Percentiles rank a stretch among this genome's conserved stretches.
These are phyloP conservation scores for Cicer cuneatum DNA, from an alignment of 306 rosid genomes.

Conservation along the genomic window DNA sequence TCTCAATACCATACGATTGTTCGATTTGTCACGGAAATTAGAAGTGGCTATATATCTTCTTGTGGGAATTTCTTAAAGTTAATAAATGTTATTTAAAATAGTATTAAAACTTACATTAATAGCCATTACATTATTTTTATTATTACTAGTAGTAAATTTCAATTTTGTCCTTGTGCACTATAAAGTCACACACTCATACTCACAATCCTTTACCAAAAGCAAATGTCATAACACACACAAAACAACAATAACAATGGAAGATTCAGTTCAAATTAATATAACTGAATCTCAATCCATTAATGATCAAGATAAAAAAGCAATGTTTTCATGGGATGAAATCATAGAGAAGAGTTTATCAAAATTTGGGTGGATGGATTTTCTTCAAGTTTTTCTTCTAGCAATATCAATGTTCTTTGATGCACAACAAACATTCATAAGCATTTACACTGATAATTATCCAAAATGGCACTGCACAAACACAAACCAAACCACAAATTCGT, in stretches of 20 bases:
- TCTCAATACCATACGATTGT: too few relatives aligned
- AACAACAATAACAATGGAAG: background rate
- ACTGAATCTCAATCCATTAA: background rate
- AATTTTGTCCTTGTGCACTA: background rate
- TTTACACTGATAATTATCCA: constrained; percentile 49
- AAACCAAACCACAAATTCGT: background rate
- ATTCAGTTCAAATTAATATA: background rate
- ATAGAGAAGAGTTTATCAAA: constrained; percentile 6
- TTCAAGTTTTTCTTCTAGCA: constrained; percentile 47
- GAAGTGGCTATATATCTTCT: too few relatives aligned
- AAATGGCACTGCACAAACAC: constrained; percentile 50
- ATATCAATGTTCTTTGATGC: constrained; percentile 47
- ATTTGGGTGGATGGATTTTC: constrained; percentile 38
- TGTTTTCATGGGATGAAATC: constrained; percentile 21
- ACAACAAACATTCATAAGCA: constrained; percentile 49
- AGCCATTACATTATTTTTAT: too few relatives aligned
- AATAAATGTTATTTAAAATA: too few relatives aligned
- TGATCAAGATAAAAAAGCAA: background rate
- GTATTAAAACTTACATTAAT: too few relatives aligned
- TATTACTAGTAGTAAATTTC: too few relatives aligned
- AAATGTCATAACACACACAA: background rate
- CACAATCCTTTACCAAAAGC: background rate
- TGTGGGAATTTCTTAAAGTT: too few relatives aligned
- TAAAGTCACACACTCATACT: background rate
- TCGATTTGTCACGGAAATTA: too few relatives aligned